These are phyloP conservation scores for Coniochaeta sp. DNA, from an alignment of 2,329 filamentous ascomycete genomes.

Conservation along the genomic window DNA sequence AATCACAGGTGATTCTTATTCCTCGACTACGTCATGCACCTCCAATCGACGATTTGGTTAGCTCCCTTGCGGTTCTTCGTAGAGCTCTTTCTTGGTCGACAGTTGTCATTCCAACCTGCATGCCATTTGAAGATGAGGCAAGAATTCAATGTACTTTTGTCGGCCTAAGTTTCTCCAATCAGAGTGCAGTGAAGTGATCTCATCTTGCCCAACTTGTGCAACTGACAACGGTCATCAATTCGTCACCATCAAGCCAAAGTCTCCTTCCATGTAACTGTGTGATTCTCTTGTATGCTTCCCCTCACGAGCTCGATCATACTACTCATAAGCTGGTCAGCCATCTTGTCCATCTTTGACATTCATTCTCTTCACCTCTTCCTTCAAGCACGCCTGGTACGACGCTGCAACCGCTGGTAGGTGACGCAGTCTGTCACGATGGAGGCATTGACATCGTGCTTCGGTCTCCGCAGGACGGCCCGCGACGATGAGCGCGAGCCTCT, in stretches of 20 bases:
- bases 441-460: constrained; percentile 45
- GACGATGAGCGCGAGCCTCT: constrained; percentile 65
- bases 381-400: neutral
- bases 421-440: constrained; percentile 6
- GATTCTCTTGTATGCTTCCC: neutral
- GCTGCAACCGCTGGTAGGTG: neutral
- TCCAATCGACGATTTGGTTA: neutral
- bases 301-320: neutral
- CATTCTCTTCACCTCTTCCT: neutral
- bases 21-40: neutral
- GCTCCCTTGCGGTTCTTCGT: neutral
- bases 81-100: neutral
- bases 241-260: neutral
- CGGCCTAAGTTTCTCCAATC: neutral
- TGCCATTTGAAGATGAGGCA: neutral
- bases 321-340: neutral
- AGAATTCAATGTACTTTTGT: neutral
- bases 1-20: neutral
- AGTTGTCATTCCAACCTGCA: neutral
- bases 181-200: neutral
- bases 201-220: neutral
- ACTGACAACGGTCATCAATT: neutral
- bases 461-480: constrained; percentile 41
- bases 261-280: neutral
- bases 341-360: neutral